phyloP scores from a whole-genome alignment of 345 rosid genomes.

The Clausena lansium region DNA sequence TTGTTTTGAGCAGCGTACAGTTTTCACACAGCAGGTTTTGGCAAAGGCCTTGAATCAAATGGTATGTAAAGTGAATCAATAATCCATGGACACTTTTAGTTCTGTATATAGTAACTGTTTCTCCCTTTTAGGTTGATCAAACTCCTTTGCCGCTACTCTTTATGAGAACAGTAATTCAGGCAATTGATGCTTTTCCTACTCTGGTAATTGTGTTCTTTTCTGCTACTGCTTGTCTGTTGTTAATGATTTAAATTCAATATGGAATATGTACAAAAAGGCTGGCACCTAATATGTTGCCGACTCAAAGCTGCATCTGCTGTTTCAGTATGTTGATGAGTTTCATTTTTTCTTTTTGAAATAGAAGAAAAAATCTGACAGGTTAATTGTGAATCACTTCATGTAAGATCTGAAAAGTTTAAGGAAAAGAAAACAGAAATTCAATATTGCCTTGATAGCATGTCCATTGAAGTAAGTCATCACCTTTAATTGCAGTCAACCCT shows the following conservation, averaged over 20 bases:
- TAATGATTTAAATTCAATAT: not conserved
- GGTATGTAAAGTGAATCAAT: conserved; percentile 45
- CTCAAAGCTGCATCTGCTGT: not conserved
- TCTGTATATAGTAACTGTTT: conserved; percentile 3
- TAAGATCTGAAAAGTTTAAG: not conserved
- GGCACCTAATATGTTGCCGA: not conserved
- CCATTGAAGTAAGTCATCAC: not conserved
- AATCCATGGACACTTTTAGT: not conserved
- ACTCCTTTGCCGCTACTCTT: conserved; percentile 87
- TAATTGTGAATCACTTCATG: not conserved
- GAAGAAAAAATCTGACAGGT: not conserved
- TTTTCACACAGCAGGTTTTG: conserved; percentile 91
- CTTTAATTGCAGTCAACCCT: not conserved
- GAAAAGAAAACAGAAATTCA: not conserved
- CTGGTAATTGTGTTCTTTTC: conserved; percentile 50
- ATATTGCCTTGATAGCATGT: not conserved
- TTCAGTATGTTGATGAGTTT: not conserved
- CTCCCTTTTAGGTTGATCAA: conserved; percentile 76
- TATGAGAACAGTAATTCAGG: conserved; percentile 98
- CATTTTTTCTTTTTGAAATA: not conserved
- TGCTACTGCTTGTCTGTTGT: not conserved
- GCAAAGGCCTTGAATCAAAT: conserved; percentile 93
- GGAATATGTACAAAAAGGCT: not conserved
- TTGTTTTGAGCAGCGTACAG: conserved; percentile 97
- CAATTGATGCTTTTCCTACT: conserved; percentile 90